A percentile compares a stretch with the other conserved stretches of the same genome.
Conservation (phyloP, 305 asterid species). For the Fraxinus latifolia region DNA sequence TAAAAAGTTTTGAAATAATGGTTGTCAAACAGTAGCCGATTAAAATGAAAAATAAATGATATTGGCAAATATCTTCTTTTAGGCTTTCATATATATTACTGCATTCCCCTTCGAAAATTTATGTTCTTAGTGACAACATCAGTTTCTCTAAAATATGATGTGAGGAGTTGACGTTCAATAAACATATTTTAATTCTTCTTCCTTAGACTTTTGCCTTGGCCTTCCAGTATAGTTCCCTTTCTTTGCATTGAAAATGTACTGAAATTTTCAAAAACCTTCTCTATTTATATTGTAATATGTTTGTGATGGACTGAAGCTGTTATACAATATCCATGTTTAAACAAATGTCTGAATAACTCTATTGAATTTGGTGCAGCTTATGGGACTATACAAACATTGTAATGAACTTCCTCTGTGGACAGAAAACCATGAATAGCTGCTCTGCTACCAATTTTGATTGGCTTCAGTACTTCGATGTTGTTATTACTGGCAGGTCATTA, state of each 20-base stretch:
- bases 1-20: no score
- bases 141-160: neutral
- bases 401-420: constrained; percentile 93
- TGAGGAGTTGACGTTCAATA: neutral
- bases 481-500: constrained; percentile 90
- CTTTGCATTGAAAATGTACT: neutral
- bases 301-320: neutral
- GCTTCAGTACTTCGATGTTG: constrained; percentile 83
- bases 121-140: neutral
- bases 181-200: neutral
- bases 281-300: neutral
- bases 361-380: constrained; percentile 60
- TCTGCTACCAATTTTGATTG: constrained; percentile 62
- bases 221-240: neutral
- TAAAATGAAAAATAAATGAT: neutral
- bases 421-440: constrained; percentile 42
- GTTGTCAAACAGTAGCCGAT: neutral
- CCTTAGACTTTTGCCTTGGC: neutral
- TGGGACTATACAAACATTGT: constrained; percentile 96
- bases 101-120: neutral
- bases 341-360: constrained; percentile 17
- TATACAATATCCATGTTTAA: constrained; percentile 11
- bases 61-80: neutral
- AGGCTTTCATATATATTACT: neutral
- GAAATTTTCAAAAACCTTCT: neutral